Conservation (phyloP, 805 yeast genomes). For the Metschnikowia koreensis region DNA sequence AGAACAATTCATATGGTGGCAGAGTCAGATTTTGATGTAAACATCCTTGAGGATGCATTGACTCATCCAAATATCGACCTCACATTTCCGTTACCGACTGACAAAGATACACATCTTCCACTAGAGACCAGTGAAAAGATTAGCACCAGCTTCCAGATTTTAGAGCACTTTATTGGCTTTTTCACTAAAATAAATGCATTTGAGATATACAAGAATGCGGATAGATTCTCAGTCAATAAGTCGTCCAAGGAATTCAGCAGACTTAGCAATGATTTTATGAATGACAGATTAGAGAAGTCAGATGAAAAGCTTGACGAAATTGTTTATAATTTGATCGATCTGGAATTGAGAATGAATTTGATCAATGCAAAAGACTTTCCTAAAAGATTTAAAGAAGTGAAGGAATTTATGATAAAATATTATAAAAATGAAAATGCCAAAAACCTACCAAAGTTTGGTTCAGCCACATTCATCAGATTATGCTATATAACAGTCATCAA, state of each 20-base stretch:
- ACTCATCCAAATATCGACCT: slow-evolving; percentile 30
- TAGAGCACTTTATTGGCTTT: slow-evolving; percentile 32
- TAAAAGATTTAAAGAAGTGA: slow-evolving; percentile 34
- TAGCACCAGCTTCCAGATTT: slow-evolving; percentile 22
- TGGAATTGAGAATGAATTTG: slow-evolving; percentile 38
- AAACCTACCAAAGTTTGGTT: slow-evolving; percentile 35
- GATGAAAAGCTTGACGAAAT: slow-evolving; percentile 37
- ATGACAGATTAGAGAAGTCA: slow-evolving; percentile 27
- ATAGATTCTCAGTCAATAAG: slow-evolving; percentile 35
- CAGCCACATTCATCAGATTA: slow-evolving; percentile 27
- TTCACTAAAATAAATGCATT: slow-evolving; percentile 28
- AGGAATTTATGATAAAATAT: slow-evolving; percentile 37
- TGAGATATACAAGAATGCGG: slow-evolving; percentile 33
- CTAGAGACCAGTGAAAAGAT: slow-evolving; percentile 31
- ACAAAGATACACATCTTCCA: slow-evolving; percentile 29
- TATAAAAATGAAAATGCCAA: slow-evolving; percentile 35
- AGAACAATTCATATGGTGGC: neutral
- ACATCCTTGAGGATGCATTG: slow-evolving; percentile 36
- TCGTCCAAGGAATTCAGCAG: slow-evolving; percentile 26
- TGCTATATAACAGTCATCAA: slow-evolving; percentile 40
- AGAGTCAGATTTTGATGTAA: slow-evolving; percentile 32
- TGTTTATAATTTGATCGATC: slow-evolving; percentile 33
- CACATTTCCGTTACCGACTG: slow-evolving; percentile 40
- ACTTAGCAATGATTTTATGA: slow-evolving; percentile 30
- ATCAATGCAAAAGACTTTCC: slow-evolving; percentile 34